Evolutionary conservation across 768 basidiomycete species (phyloP).

Genomic region (Mycena sanguinolenta): DNA sequence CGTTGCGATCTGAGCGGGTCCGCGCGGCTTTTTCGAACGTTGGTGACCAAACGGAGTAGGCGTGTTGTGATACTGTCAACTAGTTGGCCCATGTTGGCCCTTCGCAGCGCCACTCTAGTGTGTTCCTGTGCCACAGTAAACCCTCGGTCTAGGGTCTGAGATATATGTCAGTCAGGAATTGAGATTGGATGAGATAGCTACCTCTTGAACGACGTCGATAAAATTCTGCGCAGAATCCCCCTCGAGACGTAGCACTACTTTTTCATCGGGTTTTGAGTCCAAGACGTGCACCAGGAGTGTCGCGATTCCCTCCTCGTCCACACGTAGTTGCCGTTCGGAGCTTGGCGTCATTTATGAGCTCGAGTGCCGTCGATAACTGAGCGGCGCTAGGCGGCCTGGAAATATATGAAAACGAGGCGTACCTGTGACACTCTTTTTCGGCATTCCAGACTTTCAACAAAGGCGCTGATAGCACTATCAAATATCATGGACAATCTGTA

Average conservation of each 20-base stretch:
- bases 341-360: conserved; percentile 8
- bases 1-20: too few species aligned
- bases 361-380: conserved; percentile 2
- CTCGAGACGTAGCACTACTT: conserved; percentile 4
- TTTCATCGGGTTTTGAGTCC: conserved; percentile 1
- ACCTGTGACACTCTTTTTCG: conserved; percentile 23
- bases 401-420: background rate
- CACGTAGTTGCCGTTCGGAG: background rate
- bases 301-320: conserved; percentile 4
- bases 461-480: conserved; percentile 6
- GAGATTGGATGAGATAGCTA: background rate
- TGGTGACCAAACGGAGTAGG: too few species aligned
- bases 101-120: conserved; percentile 21
- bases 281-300: conserved; percentile 2
- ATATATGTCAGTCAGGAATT: background rate
- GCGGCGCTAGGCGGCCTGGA: background rate
- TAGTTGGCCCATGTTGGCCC: too few species aligned
- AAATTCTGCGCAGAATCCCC: conserved; percentile 14
- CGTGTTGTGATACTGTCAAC: too few species aligned
- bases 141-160: conserved; percentile 12
- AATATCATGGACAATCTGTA: conserved; percentile 2
- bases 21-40: too few species aligned
- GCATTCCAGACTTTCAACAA: conserved; percentile 23
- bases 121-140: conserved; percentile 4
- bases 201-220: conserved; percentile 20